These are phyloP conservation scores for Neospora caninum DNA, from an alignment of 169 alveolate genomes.

Conservation along the genomic window DNA sequence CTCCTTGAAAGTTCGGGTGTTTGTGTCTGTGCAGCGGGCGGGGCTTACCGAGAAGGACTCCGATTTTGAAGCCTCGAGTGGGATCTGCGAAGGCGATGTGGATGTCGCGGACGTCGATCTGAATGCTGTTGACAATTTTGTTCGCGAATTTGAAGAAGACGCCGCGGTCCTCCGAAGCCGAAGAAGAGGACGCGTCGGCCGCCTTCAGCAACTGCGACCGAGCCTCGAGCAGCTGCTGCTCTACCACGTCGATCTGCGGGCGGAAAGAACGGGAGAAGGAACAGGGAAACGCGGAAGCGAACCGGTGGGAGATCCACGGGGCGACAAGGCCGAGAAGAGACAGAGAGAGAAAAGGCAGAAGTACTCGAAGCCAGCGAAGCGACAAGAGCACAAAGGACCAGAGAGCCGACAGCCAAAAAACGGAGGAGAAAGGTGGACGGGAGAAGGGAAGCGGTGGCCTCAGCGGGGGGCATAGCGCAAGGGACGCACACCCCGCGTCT, in stretches of 20 bases:
- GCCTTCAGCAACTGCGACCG: slow-evolving; percentile 60
- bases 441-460: no score
- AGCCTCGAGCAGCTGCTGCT: slow-evolving; percentile 69
- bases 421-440: no score
- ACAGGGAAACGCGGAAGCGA: background rate
- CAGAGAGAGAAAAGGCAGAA: background rate
- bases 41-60: slow-evolving; percentile 53
- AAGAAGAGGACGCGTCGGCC: slow-evolving; percentile 68
- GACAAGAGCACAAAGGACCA: background rate
- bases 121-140: slow-evolving; percentile 82
- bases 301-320: background rate
- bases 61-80: slow-evolving; percentile 75
- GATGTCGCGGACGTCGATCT: slow-evolving; percentile 82
- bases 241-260: slow-evolving; percentile 51
- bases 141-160: slow-evolving; percentile 81
- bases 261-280: background rate
- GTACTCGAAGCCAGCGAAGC: background rate
- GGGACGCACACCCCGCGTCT: no score
- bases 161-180: slow-evolving; percentile 71
- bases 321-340: background rate
- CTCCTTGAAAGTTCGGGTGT: no score
- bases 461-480: no score
- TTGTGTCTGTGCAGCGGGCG: no score
- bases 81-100: slow-evolving; percentile 82
- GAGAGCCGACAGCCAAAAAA: no score